phyloP scores from a whole-genome alignment of 495 filamentous ascomycete species.

The Hamigera avellanea region DNA sequence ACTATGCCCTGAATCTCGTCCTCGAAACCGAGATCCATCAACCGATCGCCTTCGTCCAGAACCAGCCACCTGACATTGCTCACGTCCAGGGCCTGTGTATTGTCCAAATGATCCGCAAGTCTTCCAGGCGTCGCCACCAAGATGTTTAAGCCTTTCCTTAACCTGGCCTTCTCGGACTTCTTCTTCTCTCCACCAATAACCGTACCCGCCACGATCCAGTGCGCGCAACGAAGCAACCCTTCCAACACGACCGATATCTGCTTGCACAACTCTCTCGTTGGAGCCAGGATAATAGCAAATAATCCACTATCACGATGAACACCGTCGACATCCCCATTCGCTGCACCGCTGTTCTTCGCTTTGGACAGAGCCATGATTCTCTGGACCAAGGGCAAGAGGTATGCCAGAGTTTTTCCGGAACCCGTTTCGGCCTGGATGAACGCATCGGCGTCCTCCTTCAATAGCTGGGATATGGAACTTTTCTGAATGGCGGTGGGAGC shows the following conservation, averaged over 20 bases:
- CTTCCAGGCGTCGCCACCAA: constrained; percentile 89
- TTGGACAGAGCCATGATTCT: constrained; percentile 65
- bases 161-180: constrained; percentile 85
- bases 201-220: constrained; percentile 84
- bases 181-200: constrained; percentile 97
- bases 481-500: constrained; percentile 93
- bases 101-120: constrained; percentile 79
- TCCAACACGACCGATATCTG: constrained; percentile 82
- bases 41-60: constrained; percentile 85
- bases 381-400: constrained; percentile 83
- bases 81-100: constrained; percentile 79
- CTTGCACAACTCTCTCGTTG: constrained; percentile 85
- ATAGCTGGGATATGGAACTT: constrained; percentile 63
- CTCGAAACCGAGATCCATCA: constrained; percentile 97
- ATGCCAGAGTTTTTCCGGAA: constrained; percentile 93
- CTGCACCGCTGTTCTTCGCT: constrained; percentile 19
- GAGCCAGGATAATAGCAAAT: constrained; percentile 84
- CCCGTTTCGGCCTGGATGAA: constrained; percentile 97
- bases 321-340: constrained; percentile 13
- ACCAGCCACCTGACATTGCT: constrained; percentile 87
- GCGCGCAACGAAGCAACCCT: constrained; percentile 65
- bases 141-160: constrained; percentile 90
- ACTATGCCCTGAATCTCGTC: constrained; percentile 76
- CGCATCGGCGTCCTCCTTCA: constrained; percentile 77
- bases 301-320: constrained; percentile 76